Evolutionary conservation across 495 filamentous ascomycete species (phyloP).

Genomic region (Thozetella sp.): DNA sequence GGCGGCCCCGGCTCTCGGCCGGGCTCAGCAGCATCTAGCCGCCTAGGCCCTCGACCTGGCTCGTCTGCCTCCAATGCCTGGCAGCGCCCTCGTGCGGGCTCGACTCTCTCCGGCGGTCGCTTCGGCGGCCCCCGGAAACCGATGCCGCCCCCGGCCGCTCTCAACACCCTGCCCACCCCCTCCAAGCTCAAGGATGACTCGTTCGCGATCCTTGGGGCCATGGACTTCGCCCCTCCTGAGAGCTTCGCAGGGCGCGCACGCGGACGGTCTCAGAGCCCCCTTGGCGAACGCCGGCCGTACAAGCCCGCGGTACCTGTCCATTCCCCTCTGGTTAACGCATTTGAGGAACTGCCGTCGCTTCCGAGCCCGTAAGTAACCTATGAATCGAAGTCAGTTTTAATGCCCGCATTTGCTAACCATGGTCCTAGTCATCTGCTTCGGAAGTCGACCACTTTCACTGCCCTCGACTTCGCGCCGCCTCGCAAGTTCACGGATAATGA

Average conservation of each 20-base stretch:
- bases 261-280: conserved; percentile 80
- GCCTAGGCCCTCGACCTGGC: conserved; percentile 56
- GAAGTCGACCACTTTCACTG: conserved; percentile 88
- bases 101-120: conserved; percentile 34
- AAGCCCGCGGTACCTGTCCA: conserved; percentile 69
- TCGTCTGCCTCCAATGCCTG: conserved; percentile 67
- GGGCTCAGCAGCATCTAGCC: conserved; percentile 40
- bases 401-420: conserved; percentile 10
- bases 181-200: conserved; percentile 84
- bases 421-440: conserved; percentile 72
- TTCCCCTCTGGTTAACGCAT: conserved; percentile 77
- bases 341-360: conserved; percentile 81
- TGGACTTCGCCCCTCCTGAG: conserved; percentile 86
- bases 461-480: conserved; percentile 93
- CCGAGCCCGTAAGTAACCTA: conserved; percentile 84
- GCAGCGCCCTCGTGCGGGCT: conserved; percentile 44
- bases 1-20: conserved; percentile 22
- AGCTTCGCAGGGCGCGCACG: conserved; percentile 66
- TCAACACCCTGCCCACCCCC: conserved; percentile 81
- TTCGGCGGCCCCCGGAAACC: conserved; percentile 49
- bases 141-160: conserved; percentile 71
- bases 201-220: conserved; percentile 64
- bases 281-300: conserved; percentile 75
- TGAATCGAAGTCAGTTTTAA: conserved; percentile 1
- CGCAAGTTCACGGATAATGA: conserved; percentile 78